Evolutionary conservation across 768 basidiomycete genomes (phyloP).

Genomic region (button mushroom (Agaricus bisporus)): DNA sequence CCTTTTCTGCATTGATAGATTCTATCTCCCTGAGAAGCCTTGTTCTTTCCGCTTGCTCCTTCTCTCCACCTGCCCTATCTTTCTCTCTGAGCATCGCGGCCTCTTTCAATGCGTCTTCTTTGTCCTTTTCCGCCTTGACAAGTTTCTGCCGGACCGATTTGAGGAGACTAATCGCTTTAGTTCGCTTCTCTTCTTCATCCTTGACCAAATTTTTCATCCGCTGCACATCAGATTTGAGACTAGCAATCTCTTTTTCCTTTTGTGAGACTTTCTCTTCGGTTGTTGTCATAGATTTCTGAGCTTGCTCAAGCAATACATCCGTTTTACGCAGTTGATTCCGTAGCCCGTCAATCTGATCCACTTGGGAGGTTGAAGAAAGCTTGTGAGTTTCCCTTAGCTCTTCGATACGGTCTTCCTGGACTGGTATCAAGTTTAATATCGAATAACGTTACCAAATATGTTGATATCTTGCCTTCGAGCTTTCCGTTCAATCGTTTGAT

Average conservation of each 20-base stretch:
- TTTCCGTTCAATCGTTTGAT: constrained; percentile 68
- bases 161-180: constrained; percentile 86
- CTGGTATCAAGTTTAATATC: constrained; percentile 29
- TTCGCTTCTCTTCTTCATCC: constrained; percentile 96
- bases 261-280: constrained; percentile 43
- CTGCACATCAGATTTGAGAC: constrained; percentile 58
- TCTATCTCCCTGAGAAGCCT: constrained; percentile 63
- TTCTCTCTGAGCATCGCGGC: constrained; percentile 42
- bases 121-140: constrained; percentile 94
- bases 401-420: constrained; percentile 78
- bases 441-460: background rate
- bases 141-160: constrained; percentile 96
- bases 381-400: constrained; percentile 82
- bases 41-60: constrained; percentile 45
- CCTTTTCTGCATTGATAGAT: constrained; percentile 51
- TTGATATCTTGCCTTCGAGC: constrained; percentile 54
- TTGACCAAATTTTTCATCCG: constrained; percentile 58
- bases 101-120: constrained; percentile 72
- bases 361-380: constrained; percentile 74
- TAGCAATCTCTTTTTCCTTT: constrained; percentile 49
- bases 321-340: constrained; percentile 62
- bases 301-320: constrained; percentile 61
- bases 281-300: constrained; percentile 41
- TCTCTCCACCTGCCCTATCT: constrained; percentile 48
- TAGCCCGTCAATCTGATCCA: constrained; percentile 65